Conservation (phyloP, 805 yeast genomes). For the Candida silvicultrix region DNA sequence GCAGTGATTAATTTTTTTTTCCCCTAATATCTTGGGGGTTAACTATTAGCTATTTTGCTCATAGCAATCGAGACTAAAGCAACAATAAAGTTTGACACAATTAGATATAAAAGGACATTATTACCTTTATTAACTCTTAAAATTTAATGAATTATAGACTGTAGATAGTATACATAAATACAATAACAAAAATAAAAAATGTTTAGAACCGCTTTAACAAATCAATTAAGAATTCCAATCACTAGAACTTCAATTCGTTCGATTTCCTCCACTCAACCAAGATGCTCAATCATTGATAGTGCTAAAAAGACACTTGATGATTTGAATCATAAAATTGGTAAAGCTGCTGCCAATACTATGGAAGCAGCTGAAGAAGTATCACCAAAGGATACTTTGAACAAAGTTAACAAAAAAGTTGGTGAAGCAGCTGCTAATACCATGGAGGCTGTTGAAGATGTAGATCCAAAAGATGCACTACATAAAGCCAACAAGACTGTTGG, state of each 20-base stretch:
- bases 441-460: not conserved
- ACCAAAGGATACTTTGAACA: not conserved
- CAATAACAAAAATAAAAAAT: not conserved
- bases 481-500: not conserved
- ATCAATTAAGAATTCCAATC: not conserved
- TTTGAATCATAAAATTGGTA: conserved; percentile 18
- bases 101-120: not conserved
- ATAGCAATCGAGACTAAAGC: not conserved
- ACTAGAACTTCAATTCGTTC: not conserved
- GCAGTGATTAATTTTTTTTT: too few species aligned
- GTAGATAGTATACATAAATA: too few species aligned
- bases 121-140: too few species aligned
- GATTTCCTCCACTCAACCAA: conserved; percentile 6
- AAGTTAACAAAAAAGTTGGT: not conserved
- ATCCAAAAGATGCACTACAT: too few species aligned
- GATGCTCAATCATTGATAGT: conserved; percentile 16
- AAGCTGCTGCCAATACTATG: conserved; percentile 14
- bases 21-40: not conserved
- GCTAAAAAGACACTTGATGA: conserved; percentile 17
- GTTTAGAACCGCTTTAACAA: not conserved
- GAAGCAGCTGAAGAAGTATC: not conserved
- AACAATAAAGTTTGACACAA: not conserved
- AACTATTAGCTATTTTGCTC: not conserved
- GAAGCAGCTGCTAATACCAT: not conserved
- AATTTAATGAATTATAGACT: too few species aligned